These are phyloP conservation scores for Cinchona pubescens DNA, from an alignment of 257 asterid genomes.

Conservation along the genomic window DNA sequence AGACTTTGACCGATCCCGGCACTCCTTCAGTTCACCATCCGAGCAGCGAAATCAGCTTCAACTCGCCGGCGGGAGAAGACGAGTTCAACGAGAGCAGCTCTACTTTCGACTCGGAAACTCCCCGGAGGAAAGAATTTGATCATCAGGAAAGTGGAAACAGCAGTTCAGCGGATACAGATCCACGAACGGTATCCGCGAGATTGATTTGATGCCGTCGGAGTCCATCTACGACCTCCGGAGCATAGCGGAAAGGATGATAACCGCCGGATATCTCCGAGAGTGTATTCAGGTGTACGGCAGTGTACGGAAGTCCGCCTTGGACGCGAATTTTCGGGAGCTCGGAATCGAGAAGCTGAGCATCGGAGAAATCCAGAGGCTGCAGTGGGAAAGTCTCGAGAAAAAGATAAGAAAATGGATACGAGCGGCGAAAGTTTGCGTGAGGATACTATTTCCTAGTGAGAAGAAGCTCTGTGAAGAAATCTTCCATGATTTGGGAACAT, in stretches of 20 bases:
- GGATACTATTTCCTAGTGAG: conserved; percentile 78
- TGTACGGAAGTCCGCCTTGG: conserved; percentile 64
- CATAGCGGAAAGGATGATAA: conserved; percentile 81
- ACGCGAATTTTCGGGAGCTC: conserved; percentile 51
- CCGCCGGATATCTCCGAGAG: conserved; percentile 64
- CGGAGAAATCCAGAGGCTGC: conserved; percentile 82
- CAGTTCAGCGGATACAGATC: conserved; percentile 52
- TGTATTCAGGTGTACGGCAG: conserved; percentile 87
- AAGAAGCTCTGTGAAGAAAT: conserved; percentile 70
- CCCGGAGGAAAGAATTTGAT: conserved; percentile 40
- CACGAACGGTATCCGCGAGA: conserved; percentile 58
- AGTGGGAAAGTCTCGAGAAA: conserved; percentile 75
- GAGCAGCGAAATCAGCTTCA: conserved; percentile 35
- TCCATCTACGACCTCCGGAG: conserved; percentile 68
- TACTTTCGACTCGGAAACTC: conserved; percentile 15
- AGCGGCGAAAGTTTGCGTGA: conserved; percentile 63
- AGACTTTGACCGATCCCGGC: conserved; percentile 42
- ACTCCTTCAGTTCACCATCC: conserved; percentile 12
- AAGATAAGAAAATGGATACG: conserved; percentile 87
- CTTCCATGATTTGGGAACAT: conserved; percentile 57
- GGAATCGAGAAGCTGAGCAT: conserved; percentile 70
- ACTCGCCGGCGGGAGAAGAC: conserved; percentile 37
- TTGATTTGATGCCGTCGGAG: conserved; percentile 69
- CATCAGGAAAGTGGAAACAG: conserved; percentile 61
- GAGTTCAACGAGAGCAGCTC: conserved; percentile 24